Evolutionary conservation across 176 grass and related monocot species (phyloP), one percentile per base, ranked within the genome.

Genomic region (Elaeis guineensis): DNA sequence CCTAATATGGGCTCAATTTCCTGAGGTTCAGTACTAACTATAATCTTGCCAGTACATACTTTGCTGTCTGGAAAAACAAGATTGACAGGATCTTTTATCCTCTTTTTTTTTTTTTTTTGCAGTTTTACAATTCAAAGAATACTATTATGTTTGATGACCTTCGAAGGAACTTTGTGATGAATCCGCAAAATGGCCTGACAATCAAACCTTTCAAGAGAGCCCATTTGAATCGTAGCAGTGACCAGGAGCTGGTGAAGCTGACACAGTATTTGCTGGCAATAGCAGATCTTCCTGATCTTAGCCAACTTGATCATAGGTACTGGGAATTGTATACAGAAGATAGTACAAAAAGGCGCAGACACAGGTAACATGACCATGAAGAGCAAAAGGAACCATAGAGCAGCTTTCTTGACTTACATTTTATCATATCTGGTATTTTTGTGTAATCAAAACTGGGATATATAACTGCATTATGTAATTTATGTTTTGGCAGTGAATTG

Each of bases 131-230:
- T 25, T 75, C 83, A 19, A 83, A 59, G 53, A 98, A 89, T 76
- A 98, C 84, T 19, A 86, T 98, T 54, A 98, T 93, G 88, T 98
- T 98, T 72, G 93, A 98, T 73, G 93, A 98, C 63, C 82, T 98
- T 48, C 76, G 70, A 64, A 83, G 93, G 74, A 98, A 98, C 52
- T 98, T 89, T 12, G 79, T 92, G 52, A 98, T 98, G 93, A 98
- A 98, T 60, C 93, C 93, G 21, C 93, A 98, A 53, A 98, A 98
- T 29, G 93, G 93, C 15, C 84, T 98, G 3, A 78, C 76, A 58
- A 92, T 98, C 32, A 85, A 14, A 58, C 93, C 87, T 35, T 98
- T 83, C 66, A 98, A 24, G 76, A 79, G 75, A 51, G 88, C 93
- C 15, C 85, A 85, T 77, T 62, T 57, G n/a, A 89, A 86, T 63